A percentile compares a stretch with the other conserved stretches of the same genome.
These are phyloP conservation scores for Annulohypoxylon moriforme DNA, from an alignment of 495 filamentous ascomycete genomes.

Conservation along the genomic window DNA sequence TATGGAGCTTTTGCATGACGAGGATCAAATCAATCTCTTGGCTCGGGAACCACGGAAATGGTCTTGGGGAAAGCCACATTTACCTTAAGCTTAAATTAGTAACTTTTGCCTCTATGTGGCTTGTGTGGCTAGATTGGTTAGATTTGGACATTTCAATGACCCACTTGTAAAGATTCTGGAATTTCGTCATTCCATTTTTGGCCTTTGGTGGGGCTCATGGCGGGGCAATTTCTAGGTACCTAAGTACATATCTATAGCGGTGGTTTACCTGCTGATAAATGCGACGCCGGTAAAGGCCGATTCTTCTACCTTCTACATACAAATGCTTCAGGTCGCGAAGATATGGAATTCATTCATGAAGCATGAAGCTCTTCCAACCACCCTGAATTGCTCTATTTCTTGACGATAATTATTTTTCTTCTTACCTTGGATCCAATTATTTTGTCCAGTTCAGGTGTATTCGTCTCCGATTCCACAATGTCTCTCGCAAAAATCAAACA, in stretches of 20 bases:
- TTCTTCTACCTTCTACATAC: slow-evolving; percentile 3
- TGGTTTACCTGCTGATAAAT: slow-evolving; percentile 49
- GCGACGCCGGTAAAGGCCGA: slow-evolving; percentile 40
- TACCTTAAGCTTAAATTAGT: background rate
- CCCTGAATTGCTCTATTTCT: slow-evolving; percentile 16
- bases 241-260: background rate
- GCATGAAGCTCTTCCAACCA: slow-evolving; percentile 37
- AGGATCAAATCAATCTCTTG: slow-evolving; percentile 28
- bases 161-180: background rate
- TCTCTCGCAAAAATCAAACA: slow-evolving; percentile 69
- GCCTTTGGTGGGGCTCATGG: slow-evolving; percentile 25
- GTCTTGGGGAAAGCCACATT: background rate
- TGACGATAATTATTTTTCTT: slow-evolving; percentile 1
- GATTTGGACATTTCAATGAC: background rate
- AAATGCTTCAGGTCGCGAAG: background rate
- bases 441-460: background rate
- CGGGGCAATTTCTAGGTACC: slow-evolving; percentile 22
- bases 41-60: slow-evolving; percentile 26
- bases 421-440: background rate
- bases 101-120: background rate
- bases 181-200: slow-evolving; percentile 34
- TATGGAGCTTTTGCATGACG: slow-evolving; percentile 25
- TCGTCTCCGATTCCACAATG: slow-evolving; percentile 53
- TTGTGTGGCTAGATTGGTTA: slow-evolving; percentile 6
- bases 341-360: slow-evolving; percentile 13